Percentiles rank a stretch among this genome's conserved stretches.
Evolutionary conservation across 225 moss, liverwort and hornwort species (phyloP).

Genomic region (Ulota crispa): DNA sequence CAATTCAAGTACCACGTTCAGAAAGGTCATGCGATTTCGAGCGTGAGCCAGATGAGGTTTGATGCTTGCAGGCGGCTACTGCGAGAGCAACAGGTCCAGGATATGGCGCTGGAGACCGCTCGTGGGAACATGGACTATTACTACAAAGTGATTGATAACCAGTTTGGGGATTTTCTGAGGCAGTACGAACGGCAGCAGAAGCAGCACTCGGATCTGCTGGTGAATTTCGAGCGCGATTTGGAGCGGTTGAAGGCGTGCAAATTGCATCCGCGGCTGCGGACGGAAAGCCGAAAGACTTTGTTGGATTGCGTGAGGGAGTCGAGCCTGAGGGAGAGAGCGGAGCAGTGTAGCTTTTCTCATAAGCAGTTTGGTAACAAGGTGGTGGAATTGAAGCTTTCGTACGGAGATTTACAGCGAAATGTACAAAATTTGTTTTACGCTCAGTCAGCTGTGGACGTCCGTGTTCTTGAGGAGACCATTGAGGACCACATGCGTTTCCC

Average conservation of each 20-base stretch:
- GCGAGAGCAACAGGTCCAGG: slow-evolving; percentile 92
- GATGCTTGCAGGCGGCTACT: slow-evolving; percentile 80
- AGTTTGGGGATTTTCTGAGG: slow-evolving; percentile 75
- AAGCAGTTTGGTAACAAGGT: slow-evolving; percentile 88
- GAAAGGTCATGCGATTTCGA: slow-evolving; percentile 65
- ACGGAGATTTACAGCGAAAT: slow-evolving; percentile 76
- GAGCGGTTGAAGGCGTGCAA: slow-evolving; percentile 78
- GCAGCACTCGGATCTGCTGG: slow-evolving; percentile 86
- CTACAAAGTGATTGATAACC: slow-evolving; percentile 81
- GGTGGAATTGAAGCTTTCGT: slow-evolving; percentile 67
- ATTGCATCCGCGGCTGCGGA: slow-evolving; percentile 74
- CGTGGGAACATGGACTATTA: slow-evolving; percentile 87
- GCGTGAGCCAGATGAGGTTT: slow-evolving; percentile 74
- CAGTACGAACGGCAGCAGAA: slow-evolving; percentile 79
- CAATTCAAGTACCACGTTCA: slow-evolving; percentile 86
- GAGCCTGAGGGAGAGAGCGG: slow-evolving; percentile 84
- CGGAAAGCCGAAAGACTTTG: slow-evolving; percentile 67
- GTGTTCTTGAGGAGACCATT: slow-evolving; percentile 75
- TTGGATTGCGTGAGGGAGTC: slow-evolving; percentile 88
- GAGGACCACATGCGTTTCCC: slow-evolving; percentile 70
- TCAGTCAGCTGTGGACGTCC: slow-evolving; percentile 73
- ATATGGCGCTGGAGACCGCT: slow-evolving; percentile 86
- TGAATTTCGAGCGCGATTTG: slow-evolving; percentile 82
- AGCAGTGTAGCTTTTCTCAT: slow-evolving; percentile 78
- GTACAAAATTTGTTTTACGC: slow-evolving; percentile 78